A percentile compares a stretch with the other conserved stretches of the same genome.
Evolutionary conservation across 352 stramenopile genomes (phyloP).

Genomic region (Bremia lactucae): DNA sequence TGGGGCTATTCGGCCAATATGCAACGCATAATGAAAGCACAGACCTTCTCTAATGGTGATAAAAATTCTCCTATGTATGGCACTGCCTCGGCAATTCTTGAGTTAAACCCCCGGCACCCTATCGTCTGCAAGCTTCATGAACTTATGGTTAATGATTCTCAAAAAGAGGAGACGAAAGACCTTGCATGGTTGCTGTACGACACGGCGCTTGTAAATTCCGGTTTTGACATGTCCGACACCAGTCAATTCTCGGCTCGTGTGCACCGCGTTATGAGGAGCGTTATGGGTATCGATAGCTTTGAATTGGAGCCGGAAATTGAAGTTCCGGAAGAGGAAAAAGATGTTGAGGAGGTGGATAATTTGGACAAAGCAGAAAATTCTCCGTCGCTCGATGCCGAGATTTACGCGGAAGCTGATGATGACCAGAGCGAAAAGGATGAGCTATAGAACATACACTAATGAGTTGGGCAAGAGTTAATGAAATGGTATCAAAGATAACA

Average conservation of each 20-base stretch:
- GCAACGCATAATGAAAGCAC: slow-evolving; percentile 98
- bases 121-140: slow-evolving; percentile 95
- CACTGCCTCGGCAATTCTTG: slow-evolving; percentile 87
- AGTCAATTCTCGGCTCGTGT: slow-evolving; percentile 90
- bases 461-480: too few species aligned
- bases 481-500: too few species aligned
- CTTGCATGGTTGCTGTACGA: slow-evolving; percentile 96
- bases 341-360: slow-evolving; percentile 30
- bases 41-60: slow-evolving; percentile 90
- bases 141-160: slow-evolving; percentile 42
- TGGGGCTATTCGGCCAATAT: slow-evolving; percentile 99
- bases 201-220: slow-evolving; percentile 94
- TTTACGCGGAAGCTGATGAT: slow-evolving; percentile 15
- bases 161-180: slow-evolving; percentile 86
- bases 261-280: slow-evolving; percentile 89
- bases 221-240: slow-evolving; percentile 92
- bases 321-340: slow-evolving; percentile 63
- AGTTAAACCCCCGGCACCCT: slow-evolving; percentile 98
- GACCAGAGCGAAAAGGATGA: slow-evolving; percentile 64
- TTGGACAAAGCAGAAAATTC: slow-evolving; percentile 38
- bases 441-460: too few species aligned
- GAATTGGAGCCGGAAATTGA: slow-evolving; percentile 94
- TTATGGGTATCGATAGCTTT: slow-evolving; percentile 86
- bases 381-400: slow-evolving; percentile 30
- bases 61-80: slow-evolving; percentile 29